Base-by-base conservation (phyloP, 768 basidiomycete species). In the Pholiota conissans region DNA sequence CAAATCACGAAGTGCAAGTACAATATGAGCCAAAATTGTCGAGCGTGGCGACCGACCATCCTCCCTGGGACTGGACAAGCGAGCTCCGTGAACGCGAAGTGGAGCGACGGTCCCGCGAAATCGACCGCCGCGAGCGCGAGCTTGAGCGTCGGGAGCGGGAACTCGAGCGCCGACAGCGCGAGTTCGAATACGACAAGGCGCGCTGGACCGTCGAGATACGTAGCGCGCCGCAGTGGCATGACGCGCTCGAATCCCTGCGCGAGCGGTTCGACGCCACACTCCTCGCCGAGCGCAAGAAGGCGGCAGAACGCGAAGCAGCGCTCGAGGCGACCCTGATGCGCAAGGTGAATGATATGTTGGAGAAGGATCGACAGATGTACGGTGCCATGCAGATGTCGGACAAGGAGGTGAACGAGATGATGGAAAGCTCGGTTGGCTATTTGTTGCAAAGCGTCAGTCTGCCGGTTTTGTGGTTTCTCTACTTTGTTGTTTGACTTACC, bases 321-420 rank as follows among this genome's bases (percentile, higher is more conserved):
- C 55, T 67, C 9, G 62, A 63, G 34, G 49, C 52, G 16, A 62
- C 48, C 39, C 28, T 67, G 24, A 56, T 64, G 55, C 57, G 40
- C 9, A 52, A 56, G 52, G 64, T 65, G 24, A 58, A 64, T n/a
- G 61, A 64, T 3, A 42, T 50, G 9, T 47, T 67, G 47, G 64
- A 65, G 40, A 59, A 61, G 22, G 64, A 67, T 32, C 52, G 63
- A 7, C 64, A 64, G 49, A 50, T 62, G 28, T 62, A 61, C 18
- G 59, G 59, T 10, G 59, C 63, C 22, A 64, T 63, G 62, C 57
- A 57, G 28, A 67, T 67, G 66, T 67, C 66, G 11, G 66, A 67
- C 11, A 58, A 63, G 24, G 66, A 67, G 49, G 66, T 65, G 10
- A 63, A 63, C 29, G 66, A 62, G 20, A 63, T 67, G 61, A 56